phyloP scores from a whole-genome alignment of 1,284 basidiomycete genomes.

The Sanghuangporus sanghuang region DNA sequence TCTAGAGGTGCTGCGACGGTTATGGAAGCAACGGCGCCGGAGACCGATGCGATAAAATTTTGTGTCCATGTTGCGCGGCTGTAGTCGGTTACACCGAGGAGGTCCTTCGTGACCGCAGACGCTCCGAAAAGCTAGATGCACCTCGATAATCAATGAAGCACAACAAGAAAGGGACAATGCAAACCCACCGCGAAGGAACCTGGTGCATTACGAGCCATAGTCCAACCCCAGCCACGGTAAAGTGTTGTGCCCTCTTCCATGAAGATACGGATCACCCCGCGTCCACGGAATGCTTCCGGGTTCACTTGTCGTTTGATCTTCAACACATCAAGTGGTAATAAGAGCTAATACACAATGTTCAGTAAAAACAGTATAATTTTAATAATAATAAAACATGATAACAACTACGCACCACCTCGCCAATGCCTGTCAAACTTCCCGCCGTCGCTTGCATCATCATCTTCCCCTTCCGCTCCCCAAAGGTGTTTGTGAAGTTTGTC shows the following conservation, averaged over 20 bases:
- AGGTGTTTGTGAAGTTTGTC: conserved; percentile 70
- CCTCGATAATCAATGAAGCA: neutral
- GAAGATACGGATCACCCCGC: conserved; percentile 87
- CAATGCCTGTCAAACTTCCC: conserved; percentile 92
- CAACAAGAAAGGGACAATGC: neutral
- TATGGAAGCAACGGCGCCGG: conserved; percentile 92
- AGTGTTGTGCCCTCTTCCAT: conserved; percentile 88
- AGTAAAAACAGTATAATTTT: neutral
- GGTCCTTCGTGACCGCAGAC: conserved; percentile 90
- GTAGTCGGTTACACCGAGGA: conserved; percentile 88
- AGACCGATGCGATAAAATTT: conserved; percentile 93
- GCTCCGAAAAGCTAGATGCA: conserved; percentile 86
- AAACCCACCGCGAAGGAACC: conserved; percentile 85
- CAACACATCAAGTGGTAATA: conserved; percentile 91
- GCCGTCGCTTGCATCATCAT: conserved; percentile 95
- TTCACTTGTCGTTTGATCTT: conserved; percentile 99
- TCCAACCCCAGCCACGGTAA: conserved; percentile 99
- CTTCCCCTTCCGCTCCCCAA: conserved; percentile 96
- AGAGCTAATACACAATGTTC: conserved; percentile 46
- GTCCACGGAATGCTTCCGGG: conserved; percentile 91
- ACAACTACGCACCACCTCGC: conserved; percentile 76
- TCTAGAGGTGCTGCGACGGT: conserved; percentile 95
- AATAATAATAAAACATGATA: neutral
- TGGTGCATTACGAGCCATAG: conserved; percentile 95
- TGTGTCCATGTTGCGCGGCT: conserved; percentile 91